Evolutionary conservation across 805 yeast genomes (phyloP), one percentile per base, ranked within the genome.

Genomic region (Kazachstania viticola): DNA sequence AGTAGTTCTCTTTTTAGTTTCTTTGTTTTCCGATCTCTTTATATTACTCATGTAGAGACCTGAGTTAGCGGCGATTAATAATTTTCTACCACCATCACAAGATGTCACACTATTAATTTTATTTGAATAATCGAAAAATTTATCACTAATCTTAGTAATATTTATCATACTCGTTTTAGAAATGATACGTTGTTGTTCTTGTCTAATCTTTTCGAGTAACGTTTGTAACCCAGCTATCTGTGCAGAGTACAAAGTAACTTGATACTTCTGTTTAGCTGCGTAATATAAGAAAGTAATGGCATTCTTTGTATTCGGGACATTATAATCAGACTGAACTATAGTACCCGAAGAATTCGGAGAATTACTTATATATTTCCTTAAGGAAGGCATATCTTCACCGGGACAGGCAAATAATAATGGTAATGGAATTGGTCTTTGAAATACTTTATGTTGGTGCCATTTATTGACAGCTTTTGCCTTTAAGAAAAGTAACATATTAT

Each of bases 71-170:
- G 97, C 97, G 49, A 82, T 87, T 22, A 91, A 55, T 41, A 87
- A 60, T 51, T 87, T 82, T 41, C 94, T 71, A 14, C 97, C 97
- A 32, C 95, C 95, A 50, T 91, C 94, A 54, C 82, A 79, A 21
- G 95, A 94, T 25, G 81, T 85, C 18, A 85, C 88, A 62, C 96
- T 85, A 50, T 83, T 85, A 45, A 88, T 81, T 38, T 79, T 72
- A 49, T 87, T 75, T 14, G 66, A 64, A 30, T 75, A 73, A 41
- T 75, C 84, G 56, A 87, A 87, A 47, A 74, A 73, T 38, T 79
- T 67, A 16, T 83, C 76, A 41, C 79, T 81, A 34, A 83, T 65
- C 38, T 84, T 79, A 13, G 77, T 74, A 40, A 79, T 61, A 1
- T 91, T 76, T 55, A 80, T 85, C 39, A 88, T 79, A 44, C 84